These are phyloP conservation scores for Saprolegnia parasitica DNA, from an alignment of 352 stramenopile genomes.

Conservation along the genomic window DNA sequence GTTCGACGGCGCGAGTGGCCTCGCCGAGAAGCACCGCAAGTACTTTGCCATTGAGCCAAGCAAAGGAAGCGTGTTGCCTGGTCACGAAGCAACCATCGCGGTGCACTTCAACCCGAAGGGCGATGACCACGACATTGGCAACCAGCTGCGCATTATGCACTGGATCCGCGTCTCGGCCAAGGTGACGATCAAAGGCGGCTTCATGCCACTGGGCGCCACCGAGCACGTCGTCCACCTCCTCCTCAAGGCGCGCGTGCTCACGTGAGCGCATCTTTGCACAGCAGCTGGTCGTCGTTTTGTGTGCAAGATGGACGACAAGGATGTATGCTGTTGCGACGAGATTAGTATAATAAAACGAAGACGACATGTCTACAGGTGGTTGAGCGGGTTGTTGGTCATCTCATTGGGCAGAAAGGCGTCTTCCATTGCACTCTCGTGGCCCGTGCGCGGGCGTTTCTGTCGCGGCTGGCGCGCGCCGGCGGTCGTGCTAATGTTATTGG, in stretches of 20 bases:
- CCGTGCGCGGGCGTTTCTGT: background rate
- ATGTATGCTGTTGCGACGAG: too few relatives aligned
- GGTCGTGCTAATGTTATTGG: too few relatives aligned
- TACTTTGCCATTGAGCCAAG: constrained; percentile 64
- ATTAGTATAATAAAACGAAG: too few relatives aligned
- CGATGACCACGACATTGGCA: constrained; percentile 24
- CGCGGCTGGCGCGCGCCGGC: background rate
- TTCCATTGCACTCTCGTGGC: background rate
- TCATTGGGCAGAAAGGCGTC: too few relatives aligned
- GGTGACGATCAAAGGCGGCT: constrained; percentile 34
- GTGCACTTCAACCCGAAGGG: constrained; percentile 45
- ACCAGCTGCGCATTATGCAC: constrained; percentile 31
- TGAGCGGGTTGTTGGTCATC: too few relatives aligned
- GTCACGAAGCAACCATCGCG: constrained; percentile 49
- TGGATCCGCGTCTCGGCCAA: constrained; percentile 31
- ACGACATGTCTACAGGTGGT: background rate
- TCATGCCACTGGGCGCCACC: constrained; percentile 19
- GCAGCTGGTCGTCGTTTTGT: background rate
- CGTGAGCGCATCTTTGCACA: background rate
- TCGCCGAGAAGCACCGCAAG: constrained; percentile 38
- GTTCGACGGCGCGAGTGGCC: constrained; percentile 35
- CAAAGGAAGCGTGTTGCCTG: constrained; percentile 52
- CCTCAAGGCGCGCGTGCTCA: constrained; percentile 28
- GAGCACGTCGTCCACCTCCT: constrained; percentile 28
- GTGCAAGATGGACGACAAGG: too few relatives aligned